These are phyloP conservation scores for Penicillium silybi DNA, from an alignment of 495 filamentous ascomycete genomes.

Conservation along the genomic window DNA sequence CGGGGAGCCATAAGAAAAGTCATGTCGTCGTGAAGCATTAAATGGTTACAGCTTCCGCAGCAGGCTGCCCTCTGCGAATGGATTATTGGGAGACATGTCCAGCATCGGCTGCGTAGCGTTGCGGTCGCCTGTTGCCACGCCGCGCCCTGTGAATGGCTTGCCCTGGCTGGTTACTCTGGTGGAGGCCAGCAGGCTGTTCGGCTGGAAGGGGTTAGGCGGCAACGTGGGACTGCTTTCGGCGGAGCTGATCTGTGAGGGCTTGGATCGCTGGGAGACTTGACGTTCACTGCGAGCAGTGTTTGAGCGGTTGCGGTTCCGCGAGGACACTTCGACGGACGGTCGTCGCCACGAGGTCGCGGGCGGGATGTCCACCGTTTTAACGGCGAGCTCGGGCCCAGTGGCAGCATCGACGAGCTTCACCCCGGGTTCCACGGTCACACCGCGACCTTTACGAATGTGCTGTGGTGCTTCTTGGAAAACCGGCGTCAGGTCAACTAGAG, in stretches of 20 bases:
- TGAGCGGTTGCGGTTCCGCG: conserved; percentile 27
- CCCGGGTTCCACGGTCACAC: conserved; percentile 58
- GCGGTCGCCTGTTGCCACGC: conserved; percentile 50
- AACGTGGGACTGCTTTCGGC: conserved; percentile 20
- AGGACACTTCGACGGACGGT: conserved; percentile 15
- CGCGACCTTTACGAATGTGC: conserved; percentile 62
- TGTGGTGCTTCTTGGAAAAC: conserved; percentile 73
- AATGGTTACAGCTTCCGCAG: conserved; percentile 38
- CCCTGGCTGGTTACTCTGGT: conserved; percentile 21
- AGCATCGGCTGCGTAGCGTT: conserved; percentile 53
- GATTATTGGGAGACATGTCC: conserved; percentile 47
- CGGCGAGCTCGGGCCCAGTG: conserved; percentile 45
- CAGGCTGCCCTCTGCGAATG: conserved; percentile 55
- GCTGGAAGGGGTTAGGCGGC: conserved; percentile 26
- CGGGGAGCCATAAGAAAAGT: not conserved
- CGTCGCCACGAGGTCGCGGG: conserved; percentile 51
- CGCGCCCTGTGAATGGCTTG: conserved; percentile 37
- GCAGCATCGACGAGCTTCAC: conserved; percentile 62
- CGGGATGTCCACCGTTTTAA: conserved; percentile 46
- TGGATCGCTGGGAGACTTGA: conserved; percentile 9
- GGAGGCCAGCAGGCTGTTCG: conserved; percentile 37
- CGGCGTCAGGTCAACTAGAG: conserved; percentile 73
- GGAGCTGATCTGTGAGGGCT: conserved; percentile 12
- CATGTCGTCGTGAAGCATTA: not conserved
- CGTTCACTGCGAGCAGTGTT: conserved; percentile 30